phyloP scores from a whole-genome alignment of 352 stramenopile genomes.

The Phytopythium vexans region DNA sequence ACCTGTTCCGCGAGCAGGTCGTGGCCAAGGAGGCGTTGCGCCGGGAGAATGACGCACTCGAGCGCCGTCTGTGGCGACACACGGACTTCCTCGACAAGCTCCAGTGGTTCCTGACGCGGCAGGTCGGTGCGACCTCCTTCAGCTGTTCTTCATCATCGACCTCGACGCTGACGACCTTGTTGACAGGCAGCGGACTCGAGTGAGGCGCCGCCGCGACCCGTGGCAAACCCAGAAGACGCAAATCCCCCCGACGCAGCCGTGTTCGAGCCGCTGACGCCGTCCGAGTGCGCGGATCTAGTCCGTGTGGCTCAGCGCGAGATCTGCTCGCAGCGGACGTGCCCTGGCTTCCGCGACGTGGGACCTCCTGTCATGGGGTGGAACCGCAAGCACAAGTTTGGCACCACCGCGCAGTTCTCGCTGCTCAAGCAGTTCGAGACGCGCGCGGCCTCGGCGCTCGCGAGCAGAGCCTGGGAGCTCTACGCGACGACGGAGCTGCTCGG shows the following conservation, averaged over 20 bases:
- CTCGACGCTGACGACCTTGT: conserved; percentile 1
- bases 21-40: conserved; percentile 22
- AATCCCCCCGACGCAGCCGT: conserved; percentile 12
- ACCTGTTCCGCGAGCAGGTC: conserved; percentile 17
- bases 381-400: conserved; percentile 26
- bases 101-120: conserved; percentile 9
- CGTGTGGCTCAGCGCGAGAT: conserved; percentile 9
- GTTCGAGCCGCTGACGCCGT: conserved; percentile 19
- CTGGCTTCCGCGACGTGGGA: conserved; percentile 14
- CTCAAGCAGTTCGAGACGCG: conserved; percentile 20
- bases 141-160: not conserved
- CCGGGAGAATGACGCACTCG: conserved; percentile 19
- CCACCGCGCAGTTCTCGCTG: conserved; percentile 23
- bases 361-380: conserved; percentile 27
- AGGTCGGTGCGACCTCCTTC: conserved; percentile 6
- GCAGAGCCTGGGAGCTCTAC: conserved; percentile 22
- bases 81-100: conserved; percentile 24
- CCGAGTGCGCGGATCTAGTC: conserved; percentile 21
- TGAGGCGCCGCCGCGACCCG: not conserved
- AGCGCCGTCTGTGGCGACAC: conserved; percentile 21
- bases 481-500: conserved; percentile 23
- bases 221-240: conserved; percentile 6
- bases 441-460: conserved; percentile 11
- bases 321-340: conserved; percentile 10
- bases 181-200: not conserved